Conservation (phyloP, 2,329 filamentous ascomycete species). For the Ophiocordyceps camponoti-leonardi region DNA sequence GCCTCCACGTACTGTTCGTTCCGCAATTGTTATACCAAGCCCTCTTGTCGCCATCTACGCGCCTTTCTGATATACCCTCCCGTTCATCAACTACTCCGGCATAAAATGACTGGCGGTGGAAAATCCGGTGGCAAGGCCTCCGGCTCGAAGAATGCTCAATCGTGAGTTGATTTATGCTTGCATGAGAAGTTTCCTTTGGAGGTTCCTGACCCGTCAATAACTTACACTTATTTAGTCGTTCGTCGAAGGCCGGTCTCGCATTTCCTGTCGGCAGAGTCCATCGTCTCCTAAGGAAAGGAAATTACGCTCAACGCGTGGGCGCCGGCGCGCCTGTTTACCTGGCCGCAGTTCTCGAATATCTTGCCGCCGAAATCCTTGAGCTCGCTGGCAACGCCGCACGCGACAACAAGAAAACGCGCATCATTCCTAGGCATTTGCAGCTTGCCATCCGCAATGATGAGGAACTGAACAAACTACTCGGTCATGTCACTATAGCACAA, state of each 20-base stretch:
- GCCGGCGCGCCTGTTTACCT: constrained; percentile 95
- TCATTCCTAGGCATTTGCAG: constrained; percentile 97
- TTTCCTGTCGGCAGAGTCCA: constrained; percentile 99
- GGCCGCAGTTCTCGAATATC: constrained; percentile 93
- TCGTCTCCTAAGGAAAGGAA: constrained; percentile 95
- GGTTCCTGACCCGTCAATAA: no score
- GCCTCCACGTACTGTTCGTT: no score
- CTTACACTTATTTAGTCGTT: constrained; percentile 55
- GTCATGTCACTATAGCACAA: constrained; percentile 92
- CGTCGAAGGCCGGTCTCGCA: constrained; percentile 96
- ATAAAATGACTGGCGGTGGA: constrained; percentile 98
- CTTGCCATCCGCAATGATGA: constrained; percentile 99
- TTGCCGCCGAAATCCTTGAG: constrained; percentile 97
- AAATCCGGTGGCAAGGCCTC: constrained; percentile 99
- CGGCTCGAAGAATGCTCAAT: constrained; percentile 97
- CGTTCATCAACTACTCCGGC: no score
- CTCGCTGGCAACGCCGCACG: constrained; percentile 95
- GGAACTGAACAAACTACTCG: constrained; percentile 97
- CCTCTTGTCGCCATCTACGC: no score
- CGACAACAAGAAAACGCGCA: constrained; percentile 99
- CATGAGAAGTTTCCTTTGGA: no score
- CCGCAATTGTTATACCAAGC: no score
- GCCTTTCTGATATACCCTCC: no score
- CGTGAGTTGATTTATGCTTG: no score
- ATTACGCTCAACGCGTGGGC: constrained; percentile 99